Percentiles rank a stretch among this genome's conserved stretches.
Evolutionary conservation across 148 eudicot species (phyloP).

Genomic region (Dianthus caryophyllus): DNA sequence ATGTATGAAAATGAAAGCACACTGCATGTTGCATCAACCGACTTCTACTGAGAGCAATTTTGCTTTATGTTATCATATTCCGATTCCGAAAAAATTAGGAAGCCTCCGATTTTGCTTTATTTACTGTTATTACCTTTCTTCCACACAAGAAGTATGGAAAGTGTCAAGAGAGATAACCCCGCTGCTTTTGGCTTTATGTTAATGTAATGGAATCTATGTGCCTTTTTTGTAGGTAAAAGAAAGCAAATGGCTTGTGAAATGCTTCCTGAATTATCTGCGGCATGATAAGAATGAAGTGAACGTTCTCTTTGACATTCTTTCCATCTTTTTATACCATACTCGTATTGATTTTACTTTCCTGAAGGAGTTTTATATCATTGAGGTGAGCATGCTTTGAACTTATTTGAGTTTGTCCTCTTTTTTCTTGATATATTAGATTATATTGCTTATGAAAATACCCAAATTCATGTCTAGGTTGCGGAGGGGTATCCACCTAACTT

Average conservation of each 20-base stretch:
- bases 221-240: slow-evolving; percentile 76
- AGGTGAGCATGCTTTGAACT: slow-evolving; percentile 42
- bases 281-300: slow-evolving; percentile 91
- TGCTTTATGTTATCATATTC: too few relatives aligned
- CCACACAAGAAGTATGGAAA: not conserved
- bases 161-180: not conserved
- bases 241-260: slow-evolving; percentile 99
- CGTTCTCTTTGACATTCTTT: slow-evolving; percentile 83
- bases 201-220: slow-evolving; percentile 3
- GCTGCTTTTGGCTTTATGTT: not conserved
- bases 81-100: too few relatives aligned
- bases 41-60: too few relatives aligned
- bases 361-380: slow-evolving; percentile 92
- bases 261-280: slow-evolving; percentile 90
- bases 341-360: slow-evolving; percentile 93
- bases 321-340: slow-evolving; percentile 75
- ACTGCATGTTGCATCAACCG: too few relatives aligned
- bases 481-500: slow-evolving; percentile 84
- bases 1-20: too few relatives aligned
- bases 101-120: too few relatives aligned
- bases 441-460: not conserved
- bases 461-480: slow-evolving; percentile 56
- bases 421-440: too few relatives aligned
- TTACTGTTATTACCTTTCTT: not conserved
- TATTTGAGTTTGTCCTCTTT: not conserved